A percentile compares a stretch with the other conserved stretches of the same genome.
phyloP scores from a whole-genome alignment of 352 stramenopile genomes.

The Aphanomyces stellatus region DNA sequence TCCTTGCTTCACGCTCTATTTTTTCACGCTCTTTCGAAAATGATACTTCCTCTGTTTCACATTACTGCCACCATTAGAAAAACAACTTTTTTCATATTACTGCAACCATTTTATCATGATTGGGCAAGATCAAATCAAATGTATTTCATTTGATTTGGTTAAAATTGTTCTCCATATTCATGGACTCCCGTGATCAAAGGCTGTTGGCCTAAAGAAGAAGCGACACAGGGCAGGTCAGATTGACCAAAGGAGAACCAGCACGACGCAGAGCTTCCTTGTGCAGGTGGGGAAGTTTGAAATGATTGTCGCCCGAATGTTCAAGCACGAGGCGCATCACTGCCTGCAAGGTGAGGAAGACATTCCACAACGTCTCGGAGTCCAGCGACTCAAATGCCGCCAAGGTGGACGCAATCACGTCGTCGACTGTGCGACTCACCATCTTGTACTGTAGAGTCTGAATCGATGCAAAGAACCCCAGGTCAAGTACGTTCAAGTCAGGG shows the following conservation, averaged over 20 bases:
- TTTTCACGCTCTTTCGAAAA: no score
- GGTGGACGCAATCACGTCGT: no score
- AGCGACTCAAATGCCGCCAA: no score
- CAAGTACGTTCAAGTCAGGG: conserved; percentile 27
- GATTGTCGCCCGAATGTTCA: background rate
- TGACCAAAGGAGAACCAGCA: background rate
- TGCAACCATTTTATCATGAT: no score
- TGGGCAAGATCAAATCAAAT: no score
- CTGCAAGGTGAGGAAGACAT: background rate
- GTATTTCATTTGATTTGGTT: no score
- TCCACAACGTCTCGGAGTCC: no score
- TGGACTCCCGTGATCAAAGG: background rate
- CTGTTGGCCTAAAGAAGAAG: background rate
- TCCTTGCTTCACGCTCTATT: no score
- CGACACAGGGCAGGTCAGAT: background rate
- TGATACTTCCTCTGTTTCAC: no score
- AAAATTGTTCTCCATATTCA: background rate
- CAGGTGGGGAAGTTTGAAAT: background rate
- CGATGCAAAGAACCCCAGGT: conserved; percentile 24
- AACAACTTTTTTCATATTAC: no score
- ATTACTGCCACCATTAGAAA: no score
- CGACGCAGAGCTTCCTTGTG: background rate
- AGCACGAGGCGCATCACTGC: background rate
- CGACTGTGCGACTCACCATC: background rate
- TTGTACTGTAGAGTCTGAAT: conserved; percentile 22